A percentile compares a stretch with the other conserved stretches of the same genome.
These are phyloP conservation scores for Fusarium albosuccineum DNA, from an alignment of 2,329 filamentous ascomycete species.

Conservation along the genomic window DNA sequence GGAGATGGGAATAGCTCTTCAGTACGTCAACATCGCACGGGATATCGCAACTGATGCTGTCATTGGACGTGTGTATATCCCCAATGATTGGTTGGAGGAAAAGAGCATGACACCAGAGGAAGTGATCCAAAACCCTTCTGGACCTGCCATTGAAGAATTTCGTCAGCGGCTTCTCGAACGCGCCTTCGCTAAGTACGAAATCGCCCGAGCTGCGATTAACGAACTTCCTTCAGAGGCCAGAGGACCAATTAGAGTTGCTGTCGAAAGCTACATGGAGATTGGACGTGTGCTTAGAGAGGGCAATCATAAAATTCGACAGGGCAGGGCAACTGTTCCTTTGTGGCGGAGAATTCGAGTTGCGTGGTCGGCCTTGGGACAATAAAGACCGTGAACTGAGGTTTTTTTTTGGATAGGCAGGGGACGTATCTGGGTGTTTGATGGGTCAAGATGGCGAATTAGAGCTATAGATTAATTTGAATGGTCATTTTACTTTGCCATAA, in stretches of 20 bases:
- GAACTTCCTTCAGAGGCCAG: conserved; percentile 70
- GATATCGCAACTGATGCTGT: conserved; percentile 77
- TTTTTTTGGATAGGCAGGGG: too few species aligned
- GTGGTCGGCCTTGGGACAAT: conserved; percentile 63
- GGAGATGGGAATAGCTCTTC: conserved; percentile 79
- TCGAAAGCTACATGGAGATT: conserved; percentile 84
- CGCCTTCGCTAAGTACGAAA: conserved; percentile 71
- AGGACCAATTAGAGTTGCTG: conserved; percentile 75
- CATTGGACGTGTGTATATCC: conserved; percentile 77
- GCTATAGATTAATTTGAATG: too few species aligned
- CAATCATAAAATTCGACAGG: conserved; percentile 55
- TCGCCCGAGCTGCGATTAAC: conserved; percentile 69
- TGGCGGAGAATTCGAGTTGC: conserved; percentile 66
- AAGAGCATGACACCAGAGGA: conserved; percentile 65
- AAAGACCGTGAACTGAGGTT: neutral
- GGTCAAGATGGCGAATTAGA: too few species aligned
- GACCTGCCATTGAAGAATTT: conserved; percentile 57
- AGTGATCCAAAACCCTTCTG: conserved; percentile 63
- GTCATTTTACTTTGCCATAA: too few species aligned
- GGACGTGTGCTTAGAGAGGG: conserved; percentile 68
- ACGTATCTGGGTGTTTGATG: too few species aligned
- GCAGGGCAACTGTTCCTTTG: conserved; percentile 59
- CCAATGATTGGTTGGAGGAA: conserved; percentile 72
- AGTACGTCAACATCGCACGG: conserved; percentile 82
- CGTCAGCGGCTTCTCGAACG: conserved; percentile 68